Base-by-base conservation (phyloP, 2,329 filamentous ascomycete genomes). In the Penicillium sp. region DNA sequence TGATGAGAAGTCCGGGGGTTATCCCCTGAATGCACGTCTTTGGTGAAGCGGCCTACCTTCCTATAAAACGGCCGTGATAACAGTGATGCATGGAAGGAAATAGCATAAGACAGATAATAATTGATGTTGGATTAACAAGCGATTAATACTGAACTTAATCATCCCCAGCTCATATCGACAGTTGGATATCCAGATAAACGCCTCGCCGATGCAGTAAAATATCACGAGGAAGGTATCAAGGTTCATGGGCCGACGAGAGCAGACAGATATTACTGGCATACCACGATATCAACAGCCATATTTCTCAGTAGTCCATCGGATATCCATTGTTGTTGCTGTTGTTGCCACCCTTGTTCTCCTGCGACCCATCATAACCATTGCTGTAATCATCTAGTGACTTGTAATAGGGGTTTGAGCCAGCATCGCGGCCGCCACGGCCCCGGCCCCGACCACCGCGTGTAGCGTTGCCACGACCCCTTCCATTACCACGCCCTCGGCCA, bases 371-470 rank as follows among this genome's bases (percentile, higher is more conserved):
- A 48, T 69, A 67, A 6, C 66, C 69, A 56, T 61, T 48, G 9
- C 25, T 63, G 53, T 77, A 73, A 64, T 91, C 88, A 69, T 91
- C 88, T 2, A 91, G 79, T 2, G 87, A 90, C 56, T 83, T 82
- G 70, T 91, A 91, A 45, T 80, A 77, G 59, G 81, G 78, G 55
- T 78, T 66, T 27, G 52, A 76, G 26, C 31, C 33, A 4, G 33
- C 48, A 26, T 79, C 75, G 47, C 83, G 77, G 11, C 82, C 79
- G 47, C 83, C 78, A 54, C 77, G 75, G 7, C 80, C 77, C 39
- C 77, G 70, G n/a, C 78, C 77, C 57, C 79, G 78, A 56, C 73
- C 71, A 35, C 76, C 76, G 47, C 77, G 69, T 44, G 59, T 62
- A 7, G 71, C 67, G 52, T 67, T 62, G 26, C 77, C 75, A 53